These are phyloP conservation scores for Dalechampia spathulata DNA, from an alignment of 441 rosid species.

Conservation along the genomic window DNA sequence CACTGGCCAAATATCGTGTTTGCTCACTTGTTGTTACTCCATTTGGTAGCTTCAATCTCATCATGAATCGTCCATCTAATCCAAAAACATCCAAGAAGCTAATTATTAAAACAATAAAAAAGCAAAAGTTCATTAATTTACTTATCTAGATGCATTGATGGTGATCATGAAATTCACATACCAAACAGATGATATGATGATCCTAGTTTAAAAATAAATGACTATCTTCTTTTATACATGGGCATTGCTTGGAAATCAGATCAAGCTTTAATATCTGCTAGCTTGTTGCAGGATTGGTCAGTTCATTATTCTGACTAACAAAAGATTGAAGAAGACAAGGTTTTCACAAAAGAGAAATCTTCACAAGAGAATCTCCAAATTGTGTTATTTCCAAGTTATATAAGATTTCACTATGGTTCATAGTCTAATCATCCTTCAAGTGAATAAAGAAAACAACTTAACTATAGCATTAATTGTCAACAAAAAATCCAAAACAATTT, in stretches of 20 bases:
- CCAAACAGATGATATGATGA: too few relatives aligned
- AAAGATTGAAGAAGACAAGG: background rate
- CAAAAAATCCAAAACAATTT: too few relatives aligned
- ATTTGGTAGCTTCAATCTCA: slow-evolving; percentile 92
- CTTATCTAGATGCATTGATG: too few relatives aligned
- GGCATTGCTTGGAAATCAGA: background rate
- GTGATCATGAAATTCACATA: too few relatives aligned
- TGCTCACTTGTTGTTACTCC: slow-evolving; percentile 95
- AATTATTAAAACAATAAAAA: background rate
- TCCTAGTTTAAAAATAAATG: background rate
- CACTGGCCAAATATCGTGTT: slow-evolving; percentile 81
- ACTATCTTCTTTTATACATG: background rate
- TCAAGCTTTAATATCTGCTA: slow-evolving; percentile 3
- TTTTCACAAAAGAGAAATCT: too few relatives aligned
- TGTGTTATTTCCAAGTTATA: too few relatives aligned
- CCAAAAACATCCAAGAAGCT: slow-evolving; percentile 3
- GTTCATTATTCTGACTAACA: background rate
- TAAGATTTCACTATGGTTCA: too few relatives aligned
- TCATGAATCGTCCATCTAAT: slow-evolving; percentile 93
- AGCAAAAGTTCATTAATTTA: too few relatives aligned
- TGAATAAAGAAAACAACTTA: too few relatives aligned
- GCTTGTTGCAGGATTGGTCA: background rate
- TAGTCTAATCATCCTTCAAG: too few relatives aligned
- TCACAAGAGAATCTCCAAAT: too few relatives aligned
- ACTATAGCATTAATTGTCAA: too few relatives aligned